Conservation (phyloP, 2,329 filamentous ascomycete species). For the Capronia epimyces region DNA sequence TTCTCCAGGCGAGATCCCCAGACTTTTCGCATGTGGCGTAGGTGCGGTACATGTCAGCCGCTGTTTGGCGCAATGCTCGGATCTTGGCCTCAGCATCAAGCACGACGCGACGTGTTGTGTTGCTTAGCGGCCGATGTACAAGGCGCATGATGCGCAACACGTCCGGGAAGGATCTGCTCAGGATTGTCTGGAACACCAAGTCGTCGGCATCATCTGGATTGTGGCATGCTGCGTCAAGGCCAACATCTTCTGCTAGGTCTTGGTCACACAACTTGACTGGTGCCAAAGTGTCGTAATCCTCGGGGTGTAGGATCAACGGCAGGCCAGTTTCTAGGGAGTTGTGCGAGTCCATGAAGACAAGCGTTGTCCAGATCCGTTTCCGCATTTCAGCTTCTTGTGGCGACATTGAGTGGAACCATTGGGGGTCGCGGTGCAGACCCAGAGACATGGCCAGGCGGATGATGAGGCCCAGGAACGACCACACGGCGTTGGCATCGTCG, state of each 20-base stretch:
- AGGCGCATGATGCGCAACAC: not conserved
- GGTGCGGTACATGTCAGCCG: not conserved
- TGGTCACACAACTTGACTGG: not conserved
- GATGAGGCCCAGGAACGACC: not conserved
- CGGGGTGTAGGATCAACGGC: not conserved
- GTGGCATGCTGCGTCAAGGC: not conserved
- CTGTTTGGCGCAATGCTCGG: not conserved
- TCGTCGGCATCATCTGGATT: not conserved
- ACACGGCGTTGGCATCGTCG: not conserved
- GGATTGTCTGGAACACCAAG: not conserved
- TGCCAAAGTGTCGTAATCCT: not conserved
- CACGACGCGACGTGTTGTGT: not conserved
- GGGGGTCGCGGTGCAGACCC: not conserved
- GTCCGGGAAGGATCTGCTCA: not conserved
- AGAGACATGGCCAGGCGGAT: not conserved
- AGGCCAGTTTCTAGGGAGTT: not conserved
- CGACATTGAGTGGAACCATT: not conserved
- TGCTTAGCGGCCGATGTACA: not conserved
- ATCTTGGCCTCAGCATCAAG: not conserved
- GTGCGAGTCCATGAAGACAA: not conserved
- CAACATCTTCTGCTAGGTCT: not conserved
- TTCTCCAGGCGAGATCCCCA: not conserved
- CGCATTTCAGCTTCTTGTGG: not conserved
- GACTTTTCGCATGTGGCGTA: not conserved
- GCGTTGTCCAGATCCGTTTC: not conserved